Evolutionary conservation across 768 basidiomycete species (phyloP).

Genomic region (Boletellus emodensis): DNA sequence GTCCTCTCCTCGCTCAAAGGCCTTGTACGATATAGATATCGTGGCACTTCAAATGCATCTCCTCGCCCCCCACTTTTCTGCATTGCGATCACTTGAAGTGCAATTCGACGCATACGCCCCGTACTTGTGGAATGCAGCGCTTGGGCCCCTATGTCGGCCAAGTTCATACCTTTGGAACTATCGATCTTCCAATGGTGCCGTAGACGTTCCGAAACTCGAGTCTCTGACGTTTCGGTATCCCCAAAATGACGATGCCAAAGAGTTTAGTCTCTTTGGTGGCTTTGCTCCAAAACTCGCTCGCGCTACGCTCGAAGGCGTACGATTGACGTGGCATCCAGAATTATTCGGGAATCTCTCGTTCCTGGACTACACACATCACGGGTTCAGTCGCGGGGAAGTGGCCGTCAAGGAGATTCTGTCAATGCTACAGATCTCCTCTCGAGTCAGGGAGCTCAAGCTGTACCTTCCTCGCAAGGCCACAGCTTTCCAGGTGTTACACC

Average conservation of each 20-base stretch:
- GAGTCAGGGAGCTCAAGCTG: constrained; percentile 51
- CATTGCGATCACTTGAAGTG: constrained; percentile 62
- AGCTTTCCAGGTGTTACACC: constrained; percentile 14
- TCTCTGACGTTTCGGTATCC: constrained; percentile 57
- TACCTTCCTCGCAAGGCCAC: constrained; percentile 45
- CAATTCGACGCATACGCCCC: constrained; percentile 53
- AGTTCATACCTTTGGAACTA: constrained; percentile 23
- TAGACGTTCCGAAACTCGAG: constrained; percentile 44
- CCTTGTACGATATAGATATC: constrained; percentile 32
- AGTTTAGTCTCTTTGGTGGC: constrained; percentile 61
- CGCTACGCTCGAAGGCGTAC: constrained; percentile 59
- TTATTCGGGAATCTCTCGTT: constrained; percentile 58
- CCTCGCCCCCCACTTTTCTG: constrained; percentile 43
- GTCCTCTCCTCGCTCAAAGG: constrained; percentile 27
- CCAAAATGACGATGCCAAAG: constrained; percentile 64
- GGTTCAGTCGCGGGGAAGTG: constrained; percentile 54
- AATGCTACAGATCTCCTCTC: constrained; percentile 52
- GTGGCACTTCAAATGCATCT: constrained; percentile 63
- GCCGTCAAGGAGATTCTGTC: constrained; percentile 55
- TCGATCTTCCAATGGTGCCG: constrained; percentile 20
- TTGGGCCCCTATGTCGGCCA: constrained; percentile 49
- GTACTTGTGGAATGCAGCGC: constrained; percentile 64
- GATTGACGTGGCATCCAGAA: constrained; percentile 58
- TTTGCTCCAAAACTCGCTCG: constrained; percentile 53
- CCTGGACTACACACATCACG: constrained; percentile 71